Percentiles rank a stretch among this genome's conserved stretches.
These are phyloP conservation scores for Inga laurina DNA, from an alignment of 306 rosid genomes.

Conservation along the genomic window DNA sequence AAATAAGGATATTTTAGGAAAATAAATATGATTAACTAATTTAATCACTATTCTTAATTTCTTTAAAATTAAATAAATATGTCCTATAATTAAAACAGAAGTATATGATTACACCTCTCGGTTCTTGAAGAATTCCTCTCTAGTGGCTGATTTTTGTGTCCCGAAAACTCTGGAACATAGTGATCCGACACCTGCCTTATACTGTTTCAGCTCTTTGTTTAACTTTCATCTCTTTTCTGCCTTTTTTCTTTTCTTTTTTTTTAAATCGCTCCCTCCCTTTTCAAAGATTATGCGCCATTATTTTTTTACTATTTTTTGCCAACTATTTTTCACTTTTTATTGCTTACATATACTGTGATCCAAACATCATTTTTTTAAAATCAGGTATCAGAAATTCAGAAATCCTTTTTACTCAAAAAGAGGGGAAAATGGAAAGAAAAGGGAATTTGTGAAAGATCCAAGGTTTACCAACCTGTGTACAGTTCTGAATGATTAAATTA, in stretches of 20 bases:
- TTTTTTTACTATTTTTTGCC: too few relatives aligned
- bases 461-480: background rate
- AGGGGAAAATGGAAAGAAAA: too few relatives aligned
- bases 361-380: background rate
- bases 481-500: background rate
- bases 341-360: background rate
- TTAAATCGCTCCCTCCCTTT: background rate
- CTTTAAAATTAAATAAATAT: too few relatives aligned
- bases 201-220: background rate
- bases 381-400: too few relatives aligned
- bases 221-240: background rate
- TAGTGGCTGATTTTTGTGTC: background rate
- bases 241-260: background rate
- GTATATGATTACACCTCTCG: too few relatives aligned
- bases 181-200: background rate
- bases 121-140: background rate
- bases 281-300: too few relatives aligned
- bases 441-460: too few relatives aligned
- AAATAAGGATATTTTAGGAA: too few relatives aligned
- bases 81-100: too few relatives aligned
- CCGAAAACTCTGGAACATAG: too few relatives aligned
- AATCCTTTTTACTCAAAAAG: background rate
- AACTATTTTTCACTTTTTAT: background rate
- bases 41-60: too few relatives aligned
- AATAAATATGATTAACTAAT: too few relatives aligned